Base-by-base conservation (phyloP, 2,329 filamentous ascomycete genomes). In the Monilinia vaccinii-corymbosi region DNA sequence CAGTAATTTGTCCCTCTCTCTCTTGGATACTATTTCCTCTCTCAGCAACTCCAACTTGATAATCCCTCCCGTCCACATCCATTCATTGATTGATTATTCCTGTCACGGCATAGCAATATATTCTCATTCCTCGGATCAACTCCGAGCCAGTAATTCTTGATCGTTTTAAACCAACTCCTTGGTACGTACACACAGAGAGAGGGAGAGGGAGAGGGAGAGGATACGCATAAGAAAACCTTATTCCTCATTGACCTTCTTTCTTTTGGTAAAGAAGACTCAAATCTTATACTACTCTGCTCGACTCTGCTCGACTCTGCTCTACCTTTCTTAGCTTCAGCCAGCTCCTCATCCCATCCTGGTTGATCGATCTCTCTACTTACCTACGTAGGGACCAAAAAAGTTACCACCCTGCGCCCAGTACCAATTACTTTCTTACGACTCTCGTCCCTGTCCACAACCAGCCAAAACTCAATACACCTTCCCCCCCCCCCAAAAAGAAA, bases 61-160 rank as follows among this genome's bases (percentile, higher is more conserved):
- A n/a, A n/a, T n/a, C n/a, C n/a, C n/a, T n/a, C n/a, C n/a, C 14
- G 2, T 23, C 11, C 1, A 32, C 28, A 32, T 10, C 4, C 40
- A 40, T 3, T 45, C 53, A 42, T 18, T n/a, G 4, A 42, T 23
- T 31, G 18, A 55, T 38, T 25, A n/a, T n/a, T n/a, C n/a, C n/a
- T n/a, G n/a, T n/a, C n/a, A n/a, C n/a, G n/a, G n/a, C n/a, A n/a
- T n/a, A n/a, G 25, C 25, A 28, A 28, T 28, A 28, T 28, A 28
- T 44, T 32, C 36, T 40, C 47, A 40, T 50, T 40, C 47, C 46
- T 58, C 46, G 36, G 56, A 51, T 58, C 56, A 28, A 44, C 51
- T 51, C 46, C 46, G 56, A 49, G n/a, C 46, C 46, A 58, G 18
- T 58, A 51, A 13, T 23, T 51, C 14, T 40, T 32, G 2, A 38